phyloP scores from a whole-genome alignment of 176 grass and related monocot species.

The Lolium rigidum region DNA sequence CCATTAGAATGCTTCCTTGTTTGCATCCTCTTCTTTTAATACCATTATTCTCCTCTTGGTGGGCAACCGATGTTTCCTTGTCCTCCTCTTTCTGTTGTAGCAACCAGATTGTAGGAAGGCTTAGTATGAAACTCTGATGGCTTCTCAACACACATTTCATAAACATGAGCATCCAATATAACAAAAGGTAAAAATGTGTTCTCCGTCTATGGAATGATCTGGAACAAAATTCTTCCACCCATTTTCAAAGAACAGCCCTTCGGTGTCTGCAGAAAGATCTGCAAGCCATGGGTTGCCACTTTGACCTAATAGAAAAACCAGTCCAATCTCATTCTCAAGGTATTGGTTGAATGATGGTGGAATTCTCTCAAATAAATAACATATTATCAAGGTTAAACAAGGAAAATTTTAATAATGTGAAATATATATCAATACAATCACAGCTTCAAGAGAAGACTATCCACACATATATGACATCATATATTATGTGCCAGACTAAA shows the following conservation, averaged over 20 bases:
- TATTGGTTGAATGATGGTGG: too few species aligned
- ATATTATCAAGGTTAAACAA: background rate
- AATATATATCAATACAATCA: background rate
- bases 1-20: background rate
- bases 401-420: background rate
- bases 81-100: background rate
- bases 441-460: background rate
- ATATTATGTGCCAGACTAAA: background rate
- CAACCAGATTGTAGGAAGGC: background rate
- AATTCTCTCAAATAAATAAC: too few species aligned
- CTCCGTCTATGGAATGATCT: conserved; percentile 54
- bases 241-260: conserved; percentile 36
- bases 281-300: conserved; percentile 38
- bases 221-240: conserved; percentile 69
- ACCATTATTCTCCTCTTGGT: background rate
- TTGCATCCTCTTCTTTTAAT: too few species aligned
- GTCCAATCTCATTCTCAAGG: conserved; percentile 21
- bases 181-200: conserved; percentile 65
- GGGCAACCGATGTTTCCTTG: background rate
- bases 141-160: conserved; percentile 47
- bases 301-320: conserved; percentile 49
- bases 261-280: conserved; percentile 36
- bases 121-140: conserved; percentile 33
- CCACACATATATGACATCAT: conserved; percentile 5
- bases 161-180: conserved; percentile 56